Base-by-base conservation (phyloP, 768 basidiomycete species). In the Agaricus subrufescens region DNA sequence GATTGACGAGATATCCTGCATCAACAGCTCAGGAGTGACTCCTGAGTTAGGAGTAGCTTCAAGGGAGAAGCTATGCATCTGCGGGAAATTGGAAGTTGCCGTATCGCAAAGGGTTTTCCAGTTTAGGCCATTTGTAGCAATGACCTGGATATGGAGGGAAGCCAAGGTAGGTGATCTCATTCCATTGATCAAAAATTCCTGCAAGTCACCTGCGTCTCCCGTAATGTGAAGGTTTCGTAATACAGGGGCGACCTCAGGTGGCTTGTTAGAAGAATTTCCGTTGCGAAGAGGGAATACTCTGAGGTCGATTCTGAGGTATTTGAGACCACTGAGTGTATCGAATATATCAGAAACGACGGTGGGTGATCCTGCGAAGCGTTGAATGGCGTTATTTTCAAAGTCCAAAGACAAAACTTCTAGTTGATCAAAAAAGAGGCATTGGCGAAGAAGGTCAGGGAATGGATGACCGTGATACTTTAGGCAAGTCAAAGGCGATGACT, bases 71-170 rank as follows among this genome's bases (percentile, higher is more conserved):
- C 51, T 43, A 39, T 44, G 51, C n/a, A 52, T 15, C 5, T 44
- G 26, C 5, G 51, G 51, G 29, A 52, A 52, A 26, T 52, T 52
- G 27, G 42, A 31, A 8, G 29, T 42, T 15, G 43, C 43, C 12
- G 27, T 12, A 23, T 52, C 51, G 19, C 51, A 52, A 29, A 52
- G n/a, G n/a, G 43, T 30, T 30, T 44, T 52, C 51, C 51, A 52
- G 19, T n/a, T 26, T 9, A 52, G 27, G 15, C 27, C 42, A 12
- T 29, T 19, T 19, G 51, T 10, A 9, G 43, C 12, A n/a, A 52
- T 29, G 14, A 52, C 43, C 10, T 14, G n/a, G 15, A 52, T 27
- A 2, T 39, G 6, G 51, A 52, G 51, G 5, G 42, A 52, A 6
- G 9, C 29, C 27, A 52, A n/a, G 27, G 51, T 43, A 25, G 43